Base-by-base conservation (phyloP, 1,139 yeast species). In the Wickerhamiella pararugosa region DNA sequence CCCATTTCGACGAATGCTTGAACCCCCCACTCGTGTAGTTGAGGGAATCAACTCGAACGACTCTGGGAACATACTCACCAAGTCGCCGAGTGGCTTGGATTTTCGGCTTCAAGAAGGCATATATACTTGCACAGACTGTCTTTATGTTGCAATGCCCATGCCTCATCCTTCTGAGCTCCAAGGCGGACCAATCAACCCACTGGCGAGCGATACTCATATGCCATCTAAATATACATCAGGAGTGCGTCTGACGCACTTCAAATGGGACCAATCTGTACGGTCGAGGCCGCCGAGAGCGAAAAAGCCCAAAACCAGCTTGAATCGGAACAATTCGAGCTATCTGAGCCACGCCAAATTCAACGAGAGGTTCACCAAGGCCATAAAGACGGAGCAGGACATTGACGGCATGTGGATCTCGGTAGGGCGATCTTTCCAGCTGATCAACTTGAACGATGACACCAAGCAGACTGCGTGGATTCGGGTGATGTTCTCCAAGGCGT, bases 401-500 rank as follows among this genome's bases (percentile, higher is more conserved):
- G 36, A 28, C 7, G 39, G 29, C 7, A 25, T 36, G 25, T 40
- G 43, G 43, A 39, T 41, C 4, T 34, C 44, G 7, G 44, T 41
- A 5, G 44, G 44, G 8, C 35, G 44, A 15, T 29, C 39, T 4
- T 7, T 41, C 4, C 37, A 39, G 32, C 29, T 41, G 28, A n/a
- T 41, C 6, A 38, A 39, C 5, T 50, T 32, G 29, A 49, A 25
- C 35, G 50, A 27, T 15, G 46, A 40, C 43, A 39, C 44, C 31
- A 49, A 54, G 41, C 60, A 59, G 40, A 69, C 65, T 45, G 61
- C 67, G 9, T 51, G 66, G 43, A 48, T 60, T 32, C 63, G 63
- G 50, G 52, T 66, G 34, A 48, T 65, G 41, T 59, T 65, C 47
- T 55, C 67, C n/a, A 58, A 59, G 44, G 60, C 64, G 10, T 62